phyloP scores from a whole-genome alignment of 768 basidiomycete genomes.

The Rhodotorula graminis region DNA sequence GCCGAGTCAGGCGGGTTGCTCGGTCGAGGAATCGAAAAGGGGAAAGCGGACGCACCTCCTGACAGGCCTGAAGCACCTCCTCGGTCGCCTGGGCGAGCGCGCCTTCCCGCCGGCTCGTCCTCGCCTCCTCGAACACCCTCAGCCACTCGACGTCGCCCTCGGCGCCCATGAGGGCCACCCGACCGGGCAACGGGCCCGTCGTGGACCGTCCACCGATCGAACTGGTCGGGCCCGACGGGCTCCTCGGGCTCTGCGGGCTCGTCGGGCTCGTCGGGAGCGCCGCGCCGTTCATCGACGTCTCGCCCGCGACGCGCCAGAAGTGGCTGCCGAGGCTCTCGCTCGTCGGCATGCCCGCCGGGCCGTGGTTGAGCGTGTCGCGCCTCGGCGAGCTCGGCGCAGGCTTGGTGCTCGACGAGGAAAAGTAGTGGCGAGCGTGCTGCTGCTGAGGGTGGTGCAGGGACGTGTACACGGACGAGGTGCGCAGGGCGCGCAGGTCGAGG shows the following conservation, averaged over 20 bases:
- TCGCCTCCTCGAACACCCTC: background rate
- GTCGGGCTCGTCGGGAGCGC: too few species aligned
- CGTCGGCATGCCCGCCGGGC: background rate
- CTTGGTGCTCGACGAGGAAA: background rate
- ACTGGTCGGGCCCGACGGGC: too few species aligned
- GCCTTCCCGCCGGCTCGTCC: background rate
- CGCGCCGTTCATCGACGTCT: background rate
- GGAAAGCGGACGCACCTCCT: background rate
- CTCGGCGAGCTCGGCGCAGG: too few species aligned
- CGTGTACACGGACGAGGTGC: background rate
- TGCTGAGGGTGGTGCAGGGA: background rate
- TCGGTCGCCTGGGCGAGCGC: slow-evolving; percentile 2
- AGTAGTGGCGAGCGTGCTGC: background rate
- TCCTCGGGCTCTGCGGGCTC: too few species aligned
- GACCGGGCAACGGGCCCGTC: background rate
- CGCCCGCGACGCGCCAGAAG: slow-evolving; percentile 8
- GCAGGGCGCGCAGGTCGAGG: slow-evolving; percentile 24
- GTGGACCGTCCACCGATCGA: too few species aligned
- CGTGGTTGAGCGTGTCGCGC: background rate
- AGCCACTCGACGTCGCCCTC: slow-evolving; percentile 4
- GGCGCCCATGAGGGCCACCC: background rate
- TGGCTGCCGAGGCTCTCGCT: background rate
- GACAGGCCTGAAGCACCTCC: background rate
- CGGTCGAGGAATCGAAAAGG: background rate
- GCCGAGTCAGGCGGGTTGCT: background rate